Percentiles rank a stretch among this genome's conserved stretches.
phyloP scores from a whole-genome alignment of 495 filamentous ascomycete genomes.

The Antarctomyces pellizariae region DNA sequence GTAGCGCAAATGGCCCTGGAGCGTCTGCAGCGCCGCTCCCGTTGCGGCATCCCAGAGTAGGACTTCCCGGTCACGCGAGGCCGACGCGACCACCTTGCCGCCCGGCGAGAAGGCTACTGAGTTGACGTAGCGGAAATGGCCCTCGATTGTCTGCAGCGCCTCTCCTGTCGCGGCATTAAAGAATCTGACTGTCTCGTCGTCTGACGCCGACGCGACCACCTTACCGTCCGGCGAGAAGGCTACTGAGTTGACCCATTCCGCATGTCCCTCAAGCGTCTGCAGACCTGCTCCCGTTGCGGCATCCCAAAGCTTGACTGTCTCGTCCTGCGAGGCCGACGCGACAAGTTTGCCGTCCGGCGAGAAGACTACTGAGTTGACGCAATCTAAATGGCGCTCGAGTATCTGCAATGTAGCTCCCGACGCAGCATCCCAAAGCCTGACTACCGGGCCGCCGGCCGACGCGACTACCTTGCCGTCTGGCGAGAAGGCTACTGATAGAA shows the following conservation, averaged over 20 bases:
- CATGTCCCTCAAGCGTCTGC: conserved; percentile 45
- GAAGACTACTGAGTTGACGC: conserved; percentile 13
- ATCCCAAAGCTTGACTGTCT: conserved; percentile 10
- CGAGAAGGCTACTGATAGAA: conserved; percentile 4
- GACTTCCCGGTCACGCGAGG: conserved; percentile 4
- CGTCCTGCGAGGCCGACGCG: conserved; percentile 5
- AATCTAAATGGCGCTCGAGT: conserved; percentile 9
- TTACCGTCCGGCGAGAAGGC: conserved; percentile 7
- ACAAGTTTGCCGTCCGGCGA: conserved; percentile 15
- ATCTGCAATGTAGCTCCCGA: conserved; percentile 32
- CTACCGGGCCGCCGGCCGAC: conserved; percentile 1
- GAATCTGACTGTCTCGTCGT: conserved; percentile 3
- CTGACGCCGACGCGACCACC: conserved; percentile 3
- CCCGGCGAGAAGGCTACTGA: conserved; percentile 18
- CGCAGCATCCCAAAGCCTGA: conserved; percentile 8
- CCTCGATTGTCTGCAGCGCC: conserved; percentile 9
- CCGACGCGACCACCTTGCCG: conserved; percentile 8
- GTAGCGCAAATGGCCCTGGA: conserved; percentile 8
- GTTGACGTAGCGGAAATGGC: conserved; percentile 9
- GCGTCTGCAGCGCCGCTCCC: conserved; percentile 11
- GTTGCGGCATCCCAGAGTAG: conserved; percentile 9
- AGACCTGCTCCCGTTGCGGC: conserved; percentile 24
- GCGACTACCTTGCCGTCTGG: conserved; percentile 7
- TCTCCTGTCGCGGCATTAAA: conserved; percentile 14
- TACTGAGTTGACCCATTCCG: conserved; percentile 2